These are phyloP conservation scores for Maudiozyma humilis DNA, from an alignment of 1,139 yeast species.

Conservation along the genomic window DNA sequence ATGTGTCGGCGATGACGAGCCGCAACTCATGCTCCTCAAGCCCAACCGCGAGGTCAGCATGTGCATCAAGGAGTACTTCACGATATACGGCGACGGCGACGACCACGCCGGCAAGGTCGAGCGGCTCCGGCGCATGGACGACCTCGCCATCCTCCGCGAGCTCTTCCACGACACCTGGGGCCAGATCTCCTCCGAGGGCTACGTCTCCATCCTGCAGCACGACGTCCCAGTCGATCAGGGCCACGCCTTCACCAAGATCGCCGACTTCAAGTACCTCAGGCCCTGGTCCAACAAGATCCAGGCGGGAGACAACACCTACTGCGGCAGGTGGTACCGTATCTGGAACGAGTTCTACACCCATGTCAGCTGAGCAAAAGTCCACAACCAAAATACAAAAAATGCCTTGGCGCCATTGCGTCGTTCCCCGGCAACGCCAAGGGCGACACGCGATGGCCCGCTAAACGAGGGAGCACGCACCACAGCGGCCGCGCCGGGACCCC, in stretches of 20 bases:
- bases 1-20: slow-evolving; percentile 7
- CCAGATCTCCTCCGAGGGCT: slow-evolving; percentile 19
- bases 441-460: too few relatives aligned
- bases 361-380: not conserved
- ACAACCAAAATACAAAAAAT: not conserved
- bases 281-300: slow-evolving; percentile 19
- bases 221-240: slow-evolving; percentile 2
- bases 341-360: slow-evolving; percentile 11
- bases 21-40: slow-evolving; percentile 23
- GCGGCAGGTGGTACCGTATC: slow-evolving; percentile 11
- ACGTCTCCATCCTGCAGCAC: slow-evolving; percentile 10
- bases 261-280: slow-evolving; percentile 17
- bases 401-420: too few relatives aligned
- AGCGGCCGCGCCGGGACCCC: too few relatives aligned
- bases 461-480: too few relatives aligned
- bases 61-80: slow-evolving; percentile 30
- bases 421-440: too few relatives aligned
- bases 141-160: slow-evolving; percentile 21
- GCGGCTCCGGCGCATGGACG: slow-evolving; percentile 16
- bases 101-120: slow-evolving; percentile 11
- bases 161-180: slow-evolving; percentile 30
- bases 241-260: slow-evolving; percentile 9
- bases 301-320: slow-evolving; percentile 5
- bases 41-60: slow-evolving; percentile 28
- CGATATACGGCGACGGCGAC: slow-evolving; percentile 24